Conservation (phyloP, 345 rosid genomes). For the Aquilaria yunnanensis region DNA sequence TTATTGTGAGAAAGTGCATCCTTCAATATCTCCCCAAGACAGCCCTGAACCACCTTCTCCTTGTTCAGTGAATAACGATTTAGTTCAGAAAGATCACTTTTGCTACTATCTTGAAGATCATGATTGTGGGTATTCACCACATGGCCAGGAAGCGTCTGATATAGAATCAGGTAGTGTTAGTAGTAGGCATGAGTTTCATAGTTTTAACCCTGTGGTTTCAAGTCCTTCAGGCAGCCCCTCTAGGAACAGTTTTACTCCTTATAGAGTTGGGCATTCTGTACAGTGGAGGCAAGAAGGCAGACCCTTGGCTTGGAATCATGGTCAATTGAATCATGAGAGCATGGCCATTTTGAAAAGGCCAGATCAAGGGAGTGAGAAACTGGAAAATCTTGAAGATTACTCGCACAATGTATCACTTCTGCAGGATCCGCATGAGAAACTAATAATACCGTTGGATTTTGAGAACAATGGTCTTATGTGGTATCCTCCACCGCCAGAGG, state of each 20-base stretch:
- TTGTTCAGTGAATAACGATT: constrained; percentile 23
- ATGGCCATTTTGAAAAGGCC: constrained; percentile 53
- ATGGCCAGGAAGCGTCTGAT: constrained; percentile 54
- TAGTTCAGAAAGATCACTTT: constrained; percentile 31
- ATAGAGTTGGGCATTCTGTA: constrained; percentile 66
- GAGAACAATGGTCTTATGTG: constrained; percentile 81
- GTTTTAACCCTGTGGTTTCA: constrained; percentile 65
- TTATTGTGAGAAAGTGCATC: constrained; percentile 72
- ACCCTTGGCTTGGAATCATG: constrained; percentile 35
- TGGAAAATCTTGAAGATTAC: constrained; percentile 41
- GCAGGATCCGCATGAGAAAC: constrained; percentile 30
- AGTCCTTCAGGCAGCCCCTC: constrained; percentile 89
- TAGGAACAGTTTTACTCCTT: constrained; percentile 74
- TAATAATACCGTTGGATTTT: constrained; percentile 64
- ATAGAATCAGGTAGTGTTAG: constrained; percentile 80
- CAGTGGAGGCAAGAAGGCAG: constrained; percentile 61
- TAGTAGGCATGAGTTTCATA: constrained; percentile 63
- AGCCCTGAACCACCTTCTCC: constrained; percentile 69
- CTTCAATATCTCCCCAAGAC: constrained; percentile 44
- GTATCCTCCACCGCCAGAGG: constrained; percentile 91
- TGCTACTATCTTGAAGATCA: constrained; percentile 39
- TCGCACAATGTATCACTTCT: constrained; percentile 29
- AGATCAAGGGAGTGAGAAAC: constrained; percentile 36
- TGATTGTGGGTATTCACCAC: constrained; percentile 42
- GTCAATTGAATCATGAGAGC: constrained; percentile 48